These are phyloP conservation scores for Tylopilus orsonianus DNA, from an alignment of 1,284 basidiomycete genomes.

Conservation along the genomic window DNA sequence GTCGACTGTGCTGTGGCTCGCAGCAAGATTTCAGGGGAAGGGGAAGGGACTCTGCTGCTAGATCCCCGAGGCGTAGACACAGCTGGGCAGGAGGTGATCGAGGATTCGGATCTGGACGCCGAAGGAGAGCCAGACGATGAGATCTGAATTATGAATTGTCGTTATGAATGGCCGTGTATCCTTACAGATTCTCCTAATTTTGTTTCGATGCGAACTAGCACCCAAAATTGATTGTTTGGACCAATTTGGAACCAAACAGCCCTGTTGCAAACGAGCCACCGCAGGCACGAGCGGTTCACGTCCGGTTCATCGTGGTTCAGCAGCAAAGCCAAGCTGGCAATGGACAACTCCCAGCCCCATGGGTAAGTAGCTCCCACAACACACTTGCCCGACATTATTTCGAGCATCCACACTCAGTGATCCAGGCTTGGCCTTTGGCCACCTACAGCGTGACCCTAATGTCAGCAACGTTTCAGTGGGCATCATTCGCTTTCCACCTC, in stretches of 20 bases:
- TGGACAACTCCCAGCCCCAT: conserved; percentile 37
- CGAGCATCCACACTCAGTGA: conserved; percentile 22
- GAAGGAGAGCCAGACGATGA: conserved; percentile 42
- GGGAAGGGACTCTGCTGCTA: conserved; percentile 9
- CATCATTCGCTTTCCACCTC: neutral
- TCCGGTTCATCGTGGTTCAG: conserved; percentile 38
- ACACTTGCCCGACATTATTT: neutral
- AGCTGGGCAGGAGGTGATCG: conserved; percentile 21
- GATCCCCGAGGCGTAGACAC: neutral
- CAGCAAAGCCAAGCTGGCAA: conserved; percentile 16
- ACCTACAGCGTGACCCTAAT: conserved; percentile 36
- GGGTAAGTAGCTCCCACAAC: conserved; percentile 31
- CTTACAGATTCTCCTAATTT: conserved; percentile 25
- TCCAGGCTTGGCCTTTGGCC: conserved; percentile 34
- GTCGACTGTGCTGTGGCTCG: conserved; percentile 10
- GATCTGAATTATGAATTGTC: conserved; percentile 24
- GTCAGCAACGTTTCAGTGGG: conserved; percentile 37
- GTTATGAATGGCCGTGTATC: conserved; percentile 22
- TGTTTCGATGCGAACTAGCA: conserved; percentile 1
- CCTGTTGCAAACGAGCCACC: conserved; percentile 33
- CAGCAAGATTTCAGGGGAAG: conserved; percentile 27
- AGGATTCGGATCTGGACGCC: conserved; percentile 38
- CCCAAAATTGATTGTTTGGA: conserved; percentile 25
- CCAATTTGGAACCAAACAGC: conserved; percentile 17
- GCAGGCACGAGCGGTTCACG: conserved; percentile 35